A percentile compares a stretch with the other conserved stretches of the same genome.
Conservation (phyloP, 139 green algal species). For the Auxenochlorella pyrenoidosa region DNA sequence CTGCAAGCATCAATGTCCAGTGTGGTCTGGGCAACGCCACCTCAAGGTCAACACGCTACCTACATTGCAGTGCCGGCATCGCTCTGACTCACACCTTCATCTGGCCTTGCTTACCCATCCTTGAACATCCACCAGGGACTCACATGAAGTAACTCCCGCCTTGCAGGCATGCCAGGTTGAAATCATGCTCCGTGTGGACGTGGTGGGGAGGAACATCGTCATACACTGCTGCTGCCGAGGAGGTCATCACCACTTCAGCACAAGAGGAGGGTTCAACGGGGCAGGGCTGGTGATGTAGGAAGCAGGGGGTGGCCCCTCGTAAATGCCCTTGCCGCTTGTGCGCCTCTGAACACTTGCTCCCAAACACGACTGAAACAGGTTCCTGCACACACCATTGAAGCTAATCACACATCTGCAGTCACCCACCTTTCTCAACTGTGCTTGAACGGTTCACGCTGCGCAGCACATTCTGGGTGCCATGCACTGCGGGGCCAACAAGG, state of each 20-base stretch:
- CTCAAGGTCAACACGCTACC: neutral
- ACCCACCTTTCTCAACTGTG: conserved; percentile 51
- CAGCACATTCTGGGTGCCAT: conserved; percentile 70
- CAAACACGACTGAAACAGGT: too few relatives aligned
- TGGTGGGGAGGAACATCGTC: conserved; percentile 28
- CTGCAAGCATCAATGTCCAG: neutral
- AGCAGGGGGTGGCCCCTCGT: too few relatives aligned
- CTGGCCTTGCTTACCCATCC: too few relatives aligned
- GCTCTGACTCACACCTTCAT: too few relatives aligned
- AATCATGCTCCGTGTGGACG: neutral
- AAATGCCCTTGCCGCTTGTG: too few relatives aligned
- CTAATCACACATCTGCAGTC: too few relatives aligned
- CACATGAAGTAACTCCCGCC: neutral
- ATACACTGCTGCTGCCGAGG: conserved; percentile 53
- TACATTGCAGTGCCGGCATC: too few relatives aligned
- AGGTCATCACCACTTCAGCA: conserved; percentile 62
- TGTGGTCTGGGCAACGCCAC: neutral
- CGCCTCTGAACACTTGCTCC: too few relatives aligned
- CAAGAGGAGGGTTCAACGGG: neutral
- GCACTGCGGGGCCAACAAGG: conserved; percentile 59
- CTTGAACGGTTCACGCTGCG: conserved; percentile 45
- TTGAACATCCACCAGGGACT: too few relatives aligned
- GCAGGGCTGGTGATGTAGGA: neutral
- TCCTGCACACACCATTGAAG: too few relatives aligned
- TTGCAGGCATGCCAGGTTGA: neutral